phyloP scores from a whole-genome alignment of 352 stramenopile species.

The Pythium pyrilobum region DNA sequence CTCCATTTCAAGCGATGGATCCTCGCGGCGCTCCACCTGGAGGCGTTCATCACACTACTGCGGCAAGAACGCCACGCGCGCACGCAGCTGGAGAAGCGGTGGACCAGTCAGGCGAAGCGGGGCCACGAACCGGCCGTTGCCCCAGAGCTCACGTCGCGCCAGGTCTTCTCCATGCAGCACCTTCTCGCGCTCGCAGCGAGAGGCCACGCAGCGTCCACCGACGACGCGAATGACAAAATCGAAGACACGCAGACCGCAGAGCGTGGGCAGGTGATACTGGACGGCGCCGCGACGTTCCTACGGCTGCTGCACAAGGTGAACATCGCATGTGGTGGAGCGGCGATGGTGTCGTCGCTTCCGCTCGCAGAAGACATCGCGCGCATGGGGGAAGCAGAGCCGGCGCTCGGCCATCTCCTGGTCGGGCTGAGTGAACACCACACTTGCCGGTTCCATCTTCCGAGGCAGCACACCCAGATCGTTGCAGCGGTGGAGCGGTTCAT shows the following conservation, averaged over 20 bases:
- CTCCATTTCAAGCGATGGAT: constrained; percentile 9
- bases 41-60: constrained; percentile 14
- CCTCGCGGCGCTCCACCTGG: constrained; percentile 2
- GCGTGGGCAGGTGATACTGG: background rate
- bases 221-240: background rate
- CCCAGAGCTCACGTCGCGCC: background rate
- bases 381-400: constrained; percentile 26
- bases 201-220: too few species aligned
- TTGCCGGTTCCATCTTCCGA: constrained; percentile 6
- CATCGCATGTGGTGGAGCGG: background rate
- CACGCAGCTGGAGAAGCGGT: constrained; percentile 7
- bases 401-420: constrained; percentile 28
- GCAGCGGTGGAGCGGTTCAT: background rate
- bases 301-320: background rate
- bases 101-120: background rate
- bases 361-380: constrained; percentile 21
- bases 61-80: constrained; percentile 6
- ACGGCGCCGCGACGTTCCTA: constrained; percentile 4
- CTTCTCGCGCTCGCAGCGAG: constrained; percentile 1
- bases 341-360: background rate
- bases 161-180: background rate
- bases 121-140: background rate
- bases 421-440: constrained; percentile 1
- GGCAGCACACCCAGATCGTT: background rate
- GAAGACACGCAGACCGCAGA: background rate